A percentile compares a stretch with the other conserved stretches of the same genome.
phyloP scores from a whole-genome alignment of 1,284 basidiomycete genomes.

The Cryptococcus maquisensis region DNA sequence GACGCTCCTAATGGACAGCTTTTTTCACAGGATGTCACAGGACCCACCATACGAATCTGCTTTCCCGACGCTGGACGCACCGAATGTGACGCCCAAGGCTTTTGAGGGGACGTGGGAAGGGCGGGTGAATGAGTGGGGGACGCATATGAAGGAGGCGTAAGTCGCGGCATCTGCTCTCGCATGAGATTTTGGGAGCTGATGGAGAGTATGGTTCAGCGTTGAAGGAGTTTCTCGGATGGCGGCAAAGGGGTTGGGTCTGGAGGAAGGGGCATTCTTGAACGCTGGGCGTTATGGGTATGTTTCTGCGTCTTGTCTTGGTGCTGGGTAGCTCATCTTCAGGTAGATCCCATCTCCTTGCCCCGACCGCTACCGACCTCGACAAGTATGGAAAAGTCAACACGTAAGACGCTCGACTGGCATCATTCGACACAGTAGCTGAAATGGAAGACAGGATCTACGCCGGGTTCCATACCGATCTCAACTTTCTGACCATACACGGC shows the following conservation, averaged over 20 bases:
- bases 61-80: conserved; percentile 68
- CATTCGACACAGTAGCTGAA: not conserved
- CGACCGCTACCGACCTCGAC: conserved; percentile 78
- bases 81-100: conserved; percentile 69
- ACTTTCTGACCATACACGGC: conserved; percentile 73
- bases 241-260: conserved; percentile 71
- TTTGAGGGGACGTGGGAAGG: conserved; percentile 62
- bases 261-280: conserved; percentile 62
- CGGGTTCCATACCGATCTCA: conserved; percentile 69
- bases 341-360: conserved; percentile 81
- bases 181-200: not conserved
- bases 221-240: conserved; percentile 76
- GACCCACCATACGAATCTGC: conserved; percentile 69
- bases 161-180: conserved; percentile 32
- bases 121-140: conserved; percentile 73
- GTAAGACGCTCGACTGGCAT: conserved; percentile 18
- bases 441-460: conserved; percentile 66
- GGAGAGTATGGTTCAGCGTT: conserved; percentile 55
- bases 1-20: conserved; percentile 42
- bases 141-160: conserved; percentile 75
- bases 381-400: conserved; percentile 65
- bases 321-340: not conserved
- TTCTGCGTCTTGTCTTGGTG: not conserved
- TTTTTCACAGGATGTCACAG: conserved; percentile 83
- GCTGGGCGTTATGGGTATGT: conserved; percentile 73